Base-by-base conservation (phyloP, 2,329 filamentous ascomycete species). In the Delphinella strobiligena region DNA sequence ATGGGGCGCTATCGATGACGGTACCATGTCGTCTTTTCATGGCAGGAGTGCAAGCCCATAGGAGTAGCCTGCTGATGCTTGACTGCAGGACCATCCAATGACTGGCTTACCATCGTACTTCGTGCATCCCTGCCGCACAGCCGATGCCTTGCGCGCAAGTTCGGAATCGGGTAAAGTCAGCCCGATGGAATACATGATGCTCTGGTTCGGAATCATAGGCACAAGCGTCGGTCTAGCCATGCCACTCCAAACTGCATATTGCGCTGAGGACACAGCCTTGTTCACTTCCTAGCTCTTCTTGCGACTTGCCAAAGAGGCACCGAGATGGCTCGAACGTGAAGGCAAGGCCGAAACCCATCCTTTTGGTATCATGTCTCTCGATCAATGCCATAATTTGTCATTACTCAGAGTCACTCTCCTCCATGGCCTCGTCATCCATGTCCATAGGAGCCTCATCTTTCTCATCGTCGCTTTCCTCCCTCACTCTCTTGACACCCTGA, bases 201-300 rank as follows among this genome's bases (percentile, higher is more conserved):
- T 86, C 40, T 96, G 89, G 88, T 69, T 95, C 46, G 88, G 88
- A n/a, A 65, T 93, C 42, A 75, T 93, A 33, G 89, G 88, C 43
- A 75, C 75, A 37, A 80, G 77, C 49, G 81, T 94, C 31, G 83
- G 85, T 42, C n/a, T n/a, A n/a, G n/a, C n/a, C n/a, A n/a, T n/a
- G n/a, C n/a, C n/a, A n/a, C n/a, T n/a, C n/a, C n/a, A n/a, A n/a
- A n/a, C n/a, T n/a, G n/a, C n/a, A n/a, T n/a, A n/a, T n/a, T n/a
- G n/a, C n/a, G n/a, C n/a, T n/a, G n/a, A n/a, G n/a, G n/a, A n/a
- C n/a, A n/a, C n/a, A n/a, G n/a, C n/a, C n/a, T n/a, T n/a, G n/a
- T n/a, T n/a, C n/a, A n/a, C n/a, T n/a, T n/a, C n/a, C n/a, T n/a
- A n/a, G n/a, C n/a, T n/a, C n/a, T n/a, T n/a, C n/a, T n/a, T n/a